Evolutionary conservation across 129 eudicot species (phyloP).

Genomic region (Lonicera japonica): DNA sequence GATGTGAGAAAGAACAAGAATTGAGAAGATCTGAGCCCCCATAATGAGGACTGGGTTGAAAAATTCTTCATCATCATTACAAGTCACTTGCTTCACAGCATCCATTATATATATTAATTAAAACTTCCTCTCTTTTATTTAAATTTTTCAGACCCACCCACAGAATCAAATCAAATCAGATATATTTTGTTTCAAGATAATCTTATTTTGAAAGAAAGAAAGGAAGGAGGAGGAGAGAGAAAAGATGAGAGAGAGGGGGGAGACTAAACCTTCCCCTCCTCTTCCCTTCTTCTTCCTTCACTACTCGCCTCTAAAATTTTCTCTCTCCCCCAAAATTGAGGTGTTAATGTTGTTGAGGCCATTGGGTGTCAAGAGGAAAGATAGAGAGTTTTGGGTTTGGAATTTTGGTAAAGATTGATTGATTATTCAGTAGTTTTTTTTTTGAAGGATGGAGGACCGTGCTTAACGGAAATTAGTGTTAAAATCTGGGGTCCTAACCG

Average conservation of each 20-base stretch:
- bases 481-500: too few relatives aligned
- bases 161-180: slow-evolving; percentile 1
- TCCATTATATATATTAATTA: too few relatives aligned
- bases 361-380: not conserved
- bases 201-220: not conserved
- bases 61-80: slow-evolving; percentile 33
- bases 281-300: not conserved
- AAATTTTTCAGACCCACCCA: not conserved
- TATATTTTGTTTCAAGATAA: too few relatives aligned
- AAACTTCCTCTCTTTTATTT: slow-evolving; percentile 1
- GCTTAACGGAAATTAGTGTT: slow-evolving; percentile 16
- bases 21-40: slow-evolving; percentile 74
- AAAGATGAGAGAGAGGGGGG: slow-evolving; percentile 1
- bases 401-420: slow-evolving; percentile 8
- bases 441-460: slow-evolving; percentile 28
- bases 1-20: slow-evolving; percentile 76
- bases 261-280: not conserved
- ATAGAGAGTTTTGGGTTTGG: slow-evolving; percentile 1
- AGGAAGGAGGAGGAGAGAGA: slow-evolving; percentile 4
- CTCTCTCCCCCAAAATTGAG: too few relatives aligned
- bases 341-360: not conserved
- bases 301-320: slow-evolving; percentile 6
- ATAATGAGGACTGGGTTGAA: slow-evolving; percentile 75
- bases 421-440: not conserved
- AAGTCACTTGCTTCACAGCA: slow-evolving; percentile 14